A percentile compares a stretch with the other conserved stretches of the same genome.
Evolutionary conservation across 2,329 filamentous ascomycete species (phyloP).

Genomic region (Orbilia ellipsospora): DNA sequence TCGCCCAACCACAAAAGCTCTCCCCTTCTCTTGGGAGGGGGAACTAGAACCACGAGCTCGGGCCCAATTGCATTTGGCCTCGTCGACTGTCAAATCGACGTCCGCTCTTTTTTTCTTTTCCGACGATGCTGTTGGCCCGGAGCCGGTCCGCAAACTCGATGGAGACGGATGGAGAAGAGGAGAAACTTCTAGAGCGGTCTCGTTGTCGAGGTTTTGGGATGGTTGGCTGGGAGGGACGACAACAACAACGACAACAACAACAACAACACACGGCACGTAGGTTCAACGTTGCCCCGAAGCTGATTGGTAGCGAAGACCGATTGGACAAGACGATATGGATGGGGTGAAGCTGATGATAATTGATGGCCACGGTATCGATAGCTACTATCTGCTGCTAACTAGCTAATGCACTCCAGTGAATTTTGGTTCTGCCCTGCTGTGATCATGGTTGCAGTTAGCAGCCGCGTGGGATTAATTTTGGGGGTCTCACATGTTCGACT

Average conservation of each 20-base stretch:
- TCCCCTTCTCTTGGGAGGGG: constrained; percentile 9
- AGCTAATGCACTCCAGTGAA: too few species aligned
- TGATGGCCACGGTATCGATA: background rate
- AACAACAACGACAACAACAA: too few species aligned
- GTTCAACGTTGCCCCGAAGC: too few species aligned
- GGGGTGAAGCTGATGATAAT: background rate
- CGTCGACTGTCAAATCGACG: constrained; percentile 17
- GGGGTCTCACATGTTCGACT: background rate
- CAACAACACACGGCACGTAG: too few species aligned
- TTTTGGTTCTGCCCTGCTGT: too few species aligned
- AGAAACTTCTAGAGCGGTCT: constrained; percentile 38
- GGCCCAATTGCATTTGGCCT: constrained; percentile 50
- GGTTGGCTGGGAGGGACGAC: too few species aligned
- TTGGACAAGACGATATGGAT: background rate
- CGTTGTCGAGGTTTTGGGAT: constrained; percentile 22
- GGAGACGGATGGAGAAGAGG: constrained; percentile 15
- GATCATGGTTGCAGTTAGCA: too few species aligned
- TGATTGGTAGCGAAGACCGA: constrained; percentile 9
- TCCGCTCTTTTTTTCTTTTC: background rate
- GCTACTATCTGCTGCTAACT: background rate
- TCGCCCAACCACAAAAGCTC: constrained; percentile 9
- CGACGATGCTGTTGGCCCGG: background rate
- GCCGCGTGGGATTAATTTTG: too few species aligned
- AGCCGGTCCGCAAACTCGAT: background rate
- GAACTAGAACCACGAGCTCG: constrained; percentile 23